phyloP scores from a whole-genome alignment of 495 filamentous ascomycete genomes.

The Aspergillus heteromorphus region DNA sequence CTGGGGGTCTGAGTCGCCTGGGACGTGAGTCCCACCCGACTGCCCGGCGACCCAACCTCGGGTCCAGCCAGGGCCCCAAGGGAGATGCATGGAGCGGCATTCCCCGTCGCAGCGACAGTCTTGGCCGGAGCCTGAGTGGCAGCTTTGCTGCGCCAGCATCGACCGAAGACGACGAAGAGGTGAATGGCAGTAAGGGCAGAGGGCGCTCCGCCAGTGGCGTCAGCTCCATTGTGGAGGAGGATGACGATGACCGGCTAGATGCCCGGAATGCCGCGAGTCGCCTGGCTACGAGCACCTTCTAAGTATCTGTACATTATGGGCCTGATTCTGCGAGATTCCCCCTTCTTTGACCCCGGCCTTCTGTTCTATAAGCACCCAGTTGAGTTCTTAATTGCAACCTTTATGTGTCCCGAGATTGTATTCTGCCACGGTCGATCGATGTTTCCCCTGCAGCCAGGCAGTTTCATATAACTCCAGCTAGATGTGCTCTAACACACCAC shows the following conservation, averaged over 20 bases:
- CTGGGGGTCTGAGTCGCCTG: constrained; percentile 80
- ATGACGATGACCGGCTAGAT: constrained; percentile 91
- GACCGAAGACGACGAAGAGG: constrained; percentile 36
- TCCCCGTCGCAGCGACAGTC: constrained; percentile 69
- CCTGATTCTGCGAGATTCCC: constrained; percentile 23
- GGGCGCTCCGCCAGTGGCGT: constrained; percentile 59
- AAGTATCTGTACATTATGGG: constrained; percentile 25
- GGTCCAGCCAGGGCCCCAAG: constrained; percentile 85
- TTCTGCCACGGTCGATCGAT: background rate
- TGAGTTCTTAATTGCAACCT: background rate
- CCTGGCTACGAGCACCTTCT: constrained; percentile 91
- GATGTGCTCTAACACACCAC: no score
- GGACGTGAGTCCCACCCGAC: constrained; percentile 83
- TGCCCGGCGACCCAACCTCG: constrained; percentile 66
- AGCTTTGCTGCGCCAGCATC: constrained; percentile 46
- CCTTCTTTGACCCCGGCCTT: constrained; percentile 13
- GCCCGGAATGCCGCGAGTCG: constrained; percentile 91
- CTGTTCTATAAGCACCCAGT: background rate
- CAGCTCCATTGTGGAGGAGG: constrained; percentile 64
- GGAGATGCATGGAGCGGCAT: constrained; percentile 97
- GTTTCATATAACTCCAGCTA: background rate
- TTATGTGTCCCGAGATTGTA: background rate
- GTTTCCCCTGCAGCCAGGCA: background rate
- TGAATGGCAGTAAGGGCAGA: constrained; percentile 43
- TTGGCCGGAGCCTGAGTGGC: constrained; percentile 71